Evolutionary conservation across 2,329 filamentous ascomycete species (phyloP), one percentile per base, ranked within the genome.

Genomic region (Penicillium sp.): DNA sequence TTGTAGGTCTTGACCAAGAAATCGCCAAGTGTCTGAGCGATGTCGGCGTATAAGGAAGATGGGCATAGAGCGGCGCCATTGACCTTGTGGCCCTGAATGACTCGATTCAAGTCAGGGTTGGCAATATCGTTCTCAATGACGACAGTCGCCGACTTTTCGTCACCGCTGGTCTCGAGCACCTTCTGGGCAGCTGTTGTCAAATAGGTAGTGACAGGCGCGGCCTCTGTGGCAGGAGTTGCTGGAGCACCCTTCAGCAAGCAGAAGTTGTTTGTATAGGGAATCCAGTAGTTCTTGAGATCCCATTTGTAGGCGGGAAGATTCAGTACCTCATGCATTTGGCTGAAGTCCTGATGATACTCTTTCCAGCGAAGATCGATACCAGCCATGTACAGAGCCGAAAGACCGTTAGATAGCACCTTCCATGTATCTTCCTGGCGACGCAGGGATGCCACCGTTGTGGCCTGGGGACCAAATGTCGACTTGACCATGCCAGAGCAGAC

Each of bases 381-480:
- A 31, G 67, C 62, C n/a, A 68, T 50, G 49, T 77, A 72, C 1
- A 75, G 56, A 10, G 62, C 53, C 0, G 67, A 67, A 44, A 76
- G 59, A 31, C 68, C 72, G 18, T 61, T 67, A 0, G 71, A 67
- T 15, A 74, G 60, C 31, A 72, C 69, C 60, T 72, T 74, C 75
- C 70, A 78, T 9, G 68, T 65, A 54, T 77, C 71, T 42, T 76
- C 72, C 23, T 73, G 69, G 13, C 70, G 68, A 18, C 72, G 70
- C 45, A 78, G 71, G 13, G 75, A 75, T 8, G 75, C 61, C 2
- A 75, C 52, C 0, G 49, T 83, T 77, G 41, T 82, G 78, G 53
- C 81, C 75, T 53, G 81, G 80, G 80, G 76, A 6, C 75, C 84
- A 52, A 89, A 81, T 2, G 84, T 85, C 18, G 85, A 65, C 47